Evolutionary conservation across 148 eudicot species (phyloP).

Genomic region (Cornus florida): DNA sequence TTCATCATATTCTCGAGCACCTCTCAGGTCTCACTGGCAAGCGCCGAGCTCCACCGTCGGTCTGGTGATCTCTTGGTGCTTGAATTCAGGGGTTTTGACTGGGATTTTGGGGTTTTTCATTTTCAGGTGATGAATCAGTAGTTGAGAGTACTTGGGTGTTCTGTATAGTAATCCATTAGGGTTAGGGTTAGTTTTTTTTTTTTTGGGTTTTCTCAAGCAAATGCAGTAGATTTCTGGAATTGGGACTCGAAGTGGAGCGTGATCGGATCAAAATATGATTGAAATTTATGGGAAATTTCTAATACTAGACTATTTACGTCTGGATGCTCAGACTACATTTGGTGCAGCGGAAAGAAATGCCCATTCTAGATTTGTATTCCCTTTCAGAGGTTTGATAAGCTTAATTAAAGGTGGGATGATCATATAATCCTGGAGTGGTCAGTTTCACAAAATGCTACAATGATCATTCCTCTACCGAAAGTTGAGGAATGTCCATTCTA

Average conservation of each 20-base stretch:
- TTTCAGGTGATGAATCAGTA: slow-evolving; percentile 15
- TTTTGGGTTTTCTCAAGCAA: background rate
- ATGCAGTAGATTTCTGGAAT: background rate
- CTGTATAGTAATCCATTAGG: background rate
- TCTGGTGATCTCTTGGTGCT: slow-evolving; percentile 82
- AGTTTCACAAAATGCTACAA: too few relatives aligned
- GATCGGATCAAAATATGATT: slow-evolving; percentile 13
- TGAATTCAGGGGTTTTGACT: slow-evolving; percentile 34
- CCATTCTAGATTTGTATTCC: too few relatives aligned
- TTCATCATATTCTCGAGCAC: slow-evolving; percentile 43
- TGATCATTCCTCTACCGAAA: too few relatives aligned
- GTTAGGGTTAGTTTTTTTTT: slow-evolving; percentile 10
- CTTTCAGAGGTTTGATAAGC: too few relatives aligned
- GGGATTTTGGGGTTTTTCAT: slow-evolving; percentile 24
- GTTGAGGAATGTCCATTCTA: too few relatives aligned
- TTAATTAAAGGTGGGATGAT: too few relatives aligned
- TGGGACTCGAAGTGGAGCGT: slow-evolving; percentile 1
- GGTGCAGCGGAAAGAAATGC: too few relatives aligned
- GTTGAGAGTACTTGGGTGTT: slow-evolving; percentile 28
- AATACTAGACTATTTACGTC: too few relatives aligned
- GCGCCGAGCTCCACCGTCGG: slow-evolving; percentile 75
- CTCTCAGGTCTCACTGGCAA: slow-evolving; percentile 50
- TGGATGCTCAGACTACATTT: too few relatives aligned
- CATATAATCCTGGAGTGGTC: too few relatives aligned
- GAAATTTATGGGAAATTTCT: slow-evolving; percentile 6